phyloP scores from a whole-genome alignment of 768 basidiomycete species.

The Lanmaoa rubissima region DNA sequence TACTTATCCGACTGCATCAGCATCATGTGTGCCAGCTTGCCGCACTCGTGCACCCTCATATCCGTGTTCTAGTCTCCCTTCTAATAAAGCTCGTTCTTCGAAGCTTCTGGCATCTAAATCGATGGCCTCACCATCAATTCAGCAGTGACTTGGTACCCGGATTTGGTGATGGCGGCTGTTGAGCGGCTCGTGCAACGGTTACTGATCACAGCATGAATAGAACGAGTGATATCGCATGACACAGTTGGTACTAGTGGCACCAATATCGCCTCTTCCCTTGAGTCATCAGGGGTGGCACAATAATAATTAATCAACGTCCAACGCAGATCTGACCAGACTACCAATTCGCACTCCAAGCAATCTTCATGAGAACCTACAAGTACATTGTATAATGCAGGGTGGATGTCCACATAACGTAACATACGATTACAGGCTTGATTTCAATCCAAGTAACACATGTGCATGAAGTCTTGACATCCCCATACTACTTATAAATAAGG shows the following conservation, averaged over 20 bases:
- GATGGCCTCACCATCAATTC: neutral
- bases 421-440: constrained; percentile 12
- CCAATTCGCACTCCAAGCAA: neutral
- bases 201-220: constrained; percentile 5
- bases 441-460: neutral
- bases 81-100: constrained; percentile 3
- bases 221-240: neutral
- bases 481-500: constrained; percentile 11
- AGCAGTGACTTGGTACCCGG: neutral
- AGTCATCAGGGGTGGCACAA: neutral
- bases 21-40: constrained; percentile 2
- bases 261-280: neutral
- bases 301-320: neutral
- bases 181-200: constrained; percentile 1
- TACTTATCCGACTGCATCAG: neutral
- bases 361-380: neutral
- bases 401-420: constrained; percentile 21
- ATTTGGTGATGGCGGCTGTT: constrained; percentile 17
- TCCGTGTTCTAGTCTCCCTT: constrained; percentile 11
- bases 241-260: neutral
- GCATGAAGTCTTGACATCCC: constrained; percentile 1
- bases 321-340: constrained; percentile 4
- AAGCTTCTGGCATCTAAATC: neutral
- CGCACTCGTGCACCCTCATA: constrained; percentile 14
- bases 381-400: constrained; percentile 9